Evolutionary conservation across 2,329 filamentous ascomycete species (phyloP).

Genomic region (Scopulariopsis brevicaulis): DNA sequence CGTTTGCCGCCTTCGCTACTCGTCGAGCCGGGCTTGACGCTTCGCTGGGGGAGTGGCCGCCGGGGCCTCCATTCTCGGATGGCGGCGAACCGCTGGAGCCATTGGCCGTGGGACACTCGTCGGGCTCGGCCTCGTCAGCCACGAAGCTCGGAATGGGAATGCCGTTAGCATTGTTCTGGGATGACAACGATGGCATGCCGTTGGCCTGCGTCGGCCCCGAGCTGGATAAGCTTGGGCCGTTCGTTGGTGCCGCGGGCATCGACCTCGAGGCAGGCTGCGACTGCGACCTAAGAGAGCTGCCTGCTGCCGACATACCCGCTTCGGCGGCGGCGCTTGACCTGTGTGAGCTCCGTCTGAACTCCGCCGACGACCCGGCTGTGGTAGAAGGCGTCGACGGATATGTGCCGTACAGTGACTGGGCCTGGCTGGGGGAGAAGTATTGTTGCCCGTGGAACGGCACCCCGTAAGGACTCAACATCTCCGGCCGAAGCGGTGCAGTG

Average conservation of each 20-base stretch:
- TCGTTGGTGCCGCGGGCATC: conserved; percentile 15
- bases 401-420: conserved; percentile 28
- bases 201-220: conserved; percentile 15
- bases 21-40: conserved; percentile 15
- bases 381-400: conserved; percentile 39
- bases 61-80: conserved; percentile 27
- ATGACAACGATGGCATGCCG: conserved; percentile 20
- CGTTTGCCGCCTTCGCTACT: conserved; percentile 17
- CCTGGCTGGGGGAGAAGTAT: conserved; percentile 23
- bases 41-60: conserved; percentile 14
- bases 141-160: conserved; percentile 43
- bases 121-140: conserved; percentile 39
- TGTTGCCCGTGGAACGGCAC: conserved; percentile 16
- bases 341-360: conserved; percentile 46
- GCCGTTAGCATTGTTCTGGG: conserved; percentile 32
- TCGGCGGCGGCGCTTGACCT: conserved; percentile 40
- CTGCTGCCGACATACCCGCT: conserved; percentile 30
- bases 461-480: conserved; percentile 40
- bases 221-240: conserved; percentile 5
- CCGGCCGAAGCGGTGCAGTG: conserved; percentile 44
- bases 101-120: conserved; percentile 25
- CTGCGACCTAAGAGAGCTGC: conserved; percentile 49
- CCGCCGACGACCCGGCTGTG: conserved; percentile 31
- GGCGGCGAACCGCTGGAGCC: conserved; percentile 31
- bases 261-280: conserved; percentile 51